These are phyloP conservation scores for Calonectria multiphialidica DNA, from an alignment of 2,329 filamentous ascomycete species.

Conservation along the genomic window DNA sequence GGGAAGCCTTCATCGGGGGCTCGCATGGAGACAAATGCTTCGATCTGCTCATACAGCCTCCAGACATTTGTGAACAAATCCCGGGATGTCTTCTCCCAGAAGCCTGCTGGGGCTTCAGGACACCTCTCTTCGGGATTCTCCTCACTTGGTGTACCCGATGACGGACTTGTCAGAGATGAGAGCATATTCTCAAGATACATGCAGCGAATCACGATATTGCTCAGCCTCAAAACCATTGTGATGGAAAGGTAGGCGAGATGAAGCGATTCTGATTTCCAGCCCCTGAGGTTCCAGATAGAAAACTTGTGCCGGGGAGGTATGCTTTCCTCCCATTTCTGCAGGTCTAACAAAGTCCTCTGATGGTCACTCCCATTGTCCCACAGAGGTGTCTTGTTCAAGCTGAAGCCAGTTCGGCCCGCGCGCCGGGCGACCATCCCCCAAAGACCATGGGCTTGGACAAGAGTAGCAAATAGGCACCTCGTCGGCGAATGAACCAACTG, in stretches of 20 bases:
- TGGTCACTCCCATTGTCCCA: conserved; percentile 46
- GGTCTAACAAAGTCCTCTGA: conserved; percentile 27
- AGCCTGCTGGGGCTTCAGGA: conserved; percentile 33
- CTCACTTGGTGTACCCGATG: conserved; percentile 1
- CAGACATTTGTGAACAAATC: conserved; percentile 52
- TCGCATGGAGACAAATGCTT: conserved; percentile 46
- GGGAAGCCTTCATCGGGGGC: conserved; percentile 47
- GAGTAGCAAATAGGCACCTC: conserved; percentile 52
- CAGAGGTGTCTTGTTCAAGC: conserved; percentile 21
- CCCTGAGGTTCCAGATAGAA: conserved; percentile 52
- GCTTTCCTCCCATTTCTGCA: conserved; percentile 45
- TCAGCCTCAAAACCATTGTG: conserved; percentile 51
- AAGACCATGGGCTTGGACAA: conserved; percentile 52
- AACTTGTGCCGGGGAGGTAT: conserved; percentile 49
- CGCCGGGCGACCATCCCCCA: conserved; percentile 51
- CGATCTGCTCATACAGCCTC: conserved; percentile 51
- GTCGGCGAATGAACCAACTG: conserved; percentile 35
- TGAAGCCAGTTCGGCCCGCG: conserved; percentile 35
- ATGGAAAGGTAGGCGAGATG: conserved; percentile 52
- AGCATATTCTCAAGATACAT: conserved; percentile 49
- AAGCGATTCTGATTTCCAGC: conserved; percentile 49
- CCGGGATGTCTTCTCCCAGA: conserved; percentile 44
- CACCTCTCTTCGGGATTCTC: background rate
- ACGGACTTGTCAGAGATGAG: conserved; percentile 19
- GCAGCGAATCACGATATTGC: conserved; percentile 51